phyloP scores from a whole-genome alignment of 257 asterid genomes.

The Solanum rostratum region DNA sequence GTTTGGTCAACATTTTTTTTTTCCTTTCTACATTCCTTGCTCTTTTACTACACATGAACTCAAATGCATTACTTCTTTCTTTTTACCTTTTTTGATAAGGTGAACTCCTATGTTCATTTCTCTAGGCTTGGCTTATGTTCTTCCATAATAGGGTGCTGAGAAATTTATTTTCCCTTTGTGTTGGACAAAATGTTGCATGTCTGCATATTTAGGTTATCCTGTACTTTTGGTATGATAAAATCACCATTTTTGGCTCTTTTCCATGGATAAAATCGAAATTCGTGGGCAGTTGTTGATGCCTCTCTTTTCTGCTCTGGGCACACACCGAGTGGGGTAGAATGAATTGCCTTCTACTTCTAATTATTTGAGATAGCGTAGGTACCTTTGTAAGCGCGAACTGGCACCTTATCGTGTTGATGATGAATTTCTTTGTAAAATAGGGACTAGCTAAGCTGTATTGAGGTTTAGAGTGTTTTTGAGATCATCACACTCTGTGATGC shows the following conservation, averaged over 20 bases:
- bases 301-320: not conserved
- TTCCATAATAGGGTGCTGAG: not conserved
- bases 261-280: not conserved
- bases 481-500: not conserved
- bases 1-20: slow-evolving; percentile 3
- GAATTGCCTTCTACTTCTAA: not conserved
- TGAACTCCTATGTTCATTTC: not conserved
- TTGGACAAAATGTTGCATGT: not conserved
- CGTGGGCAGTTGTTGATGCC: not conserved
- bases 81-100: not conserved
- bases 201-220: not conserved
- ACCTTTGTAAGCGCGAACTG: not conserved
- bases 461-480: not conserved
- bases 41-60: not conserved
- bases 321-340: not conserved
- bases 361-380: not conserved
- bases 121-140: not conserved
- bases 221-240: not conserved
- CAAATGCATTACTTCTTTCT: not conserved
- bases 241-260: not conserved
- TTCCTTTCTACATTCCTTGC: not conserved
- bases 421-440: not conserved
- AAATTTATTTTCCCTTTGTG: not conserved
- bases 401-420: not conserved
- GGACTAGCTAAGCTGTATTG: not conserved